These are phyloP conservation scores for Pistacia atlantica DNA, from an alignment of 345 rosid genomes.

Conservation along the genomic window DNA sequence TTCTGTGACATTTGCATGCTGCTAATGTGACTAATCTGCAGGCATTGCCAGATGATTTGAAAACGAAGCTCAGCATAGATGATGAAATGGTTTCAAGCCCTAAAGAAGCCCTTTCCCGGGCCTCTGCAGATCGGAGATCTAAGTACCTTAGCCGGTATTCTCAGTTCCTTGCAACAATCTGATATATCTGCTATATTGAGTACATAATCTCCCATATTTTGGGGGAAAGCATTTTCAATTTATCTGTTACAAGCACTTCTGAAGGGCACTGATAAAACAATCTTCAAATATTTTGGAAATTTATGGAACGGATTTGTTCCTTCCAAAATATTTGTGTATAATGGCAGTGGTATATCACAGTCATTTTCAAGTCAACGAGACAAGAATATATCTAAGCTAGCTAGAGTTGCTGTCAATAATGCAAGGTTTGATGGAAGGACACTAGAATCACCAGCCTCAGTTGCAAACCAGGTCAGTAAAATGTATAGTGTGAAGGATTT, in stretches of 20 bases:
- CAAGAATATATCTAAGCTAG: constrained; percentile 68
- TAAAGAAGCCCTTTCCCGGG: constrained; percentile 96
- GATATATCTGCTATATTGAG: constrained; percentile 7
- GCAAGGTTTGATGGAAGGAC: constrained; percentile 75
- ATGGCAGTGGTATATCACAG: constrained; percentile 60
- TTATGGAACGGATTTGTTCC: constrained; percentile 9
- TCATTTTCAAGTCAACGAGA: constrained; percentile 73
- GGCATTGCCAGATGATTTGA: constrained; percentile 96
- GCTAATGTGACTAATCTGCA: constrained; percentile 46
- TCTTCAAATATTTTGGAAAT: background rate
- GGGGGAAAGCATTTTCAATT: background rate
- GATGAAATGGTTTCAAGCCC: constrained; percentile 91
- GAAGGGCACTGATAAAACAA: background rate
- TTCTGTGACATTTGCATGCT: constrained; percentile 14
- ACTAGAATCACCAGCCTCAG: constrained; percentile 63
- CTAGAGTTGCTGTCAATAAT: constrained; percentile 74
- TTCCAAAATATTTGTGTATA: constrained; percentile 18
- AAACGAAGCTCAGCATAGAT: constrained; percentile 88
- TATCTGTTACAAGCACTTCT: background rate
- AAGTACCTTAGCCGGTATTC: constrained; percentile 91
- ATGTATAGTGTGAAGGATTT: constrained; percentile 10
- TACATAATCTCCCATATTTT: background rate
- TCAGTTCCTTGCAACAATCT: constrained; percentile 11
- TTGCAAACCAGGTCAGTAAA: constrained; percentile 68
- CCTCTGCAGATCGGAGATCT: constrained; percentile 88